Conservation (phyloP, 2,329 filamentous ascomycete species). For the Xylaria polymorpha region DNA sequence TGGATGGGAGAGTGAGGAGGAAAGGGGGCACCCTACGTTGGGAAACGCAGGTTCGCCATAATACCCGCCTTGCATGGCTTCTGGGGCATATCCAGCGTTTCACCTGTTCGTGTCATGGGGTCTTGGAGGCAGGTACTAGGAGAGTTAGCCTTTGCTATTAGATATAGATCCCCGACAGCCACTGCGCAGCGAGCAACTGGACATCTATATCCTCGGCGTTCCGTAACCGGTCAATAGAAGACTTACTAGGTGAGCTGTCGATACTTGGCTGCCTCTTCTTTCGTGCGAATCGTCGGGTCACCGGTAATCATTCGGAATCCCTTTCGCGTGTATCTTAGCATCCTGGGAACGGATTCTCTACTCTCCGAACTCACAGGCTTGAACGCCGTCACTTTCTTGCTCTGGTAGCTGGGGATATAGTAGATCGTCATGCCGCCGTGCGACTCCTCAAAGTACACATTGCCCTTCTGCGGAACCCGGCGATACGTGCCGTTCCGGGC, state of each 20-base stretch:
- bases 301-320: constrained; percentile 59
- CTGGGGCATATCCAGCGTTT: constrained; percentile 55
- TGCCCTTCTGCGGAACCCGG: constrained; percentile 43
- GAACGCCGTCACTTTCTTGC: constrained; percentile 56
- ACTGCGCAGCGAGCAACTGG: not conserved
- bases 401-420: constrained; percentile 52
- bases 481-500: constrained; percentile 53
- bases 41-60: constrained; percentile 59
- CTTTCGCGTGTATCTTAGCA: constrained; percentile 23
- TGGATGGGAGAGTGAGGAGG: not conserved
- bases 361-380: constrained; percentile 49
- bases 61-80: constrained; percentile 51
- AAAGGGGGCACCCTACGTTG: constrained; percentile 45
- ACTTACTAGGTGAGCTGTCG: constrained; percentile 50
- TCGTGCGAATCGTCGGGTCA: constrained; percentile 50
- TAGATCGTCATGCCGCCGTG: constrained; percentile 57
- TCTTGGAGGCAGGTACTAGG: constrained; percentile 55
- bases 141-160: not conserved
- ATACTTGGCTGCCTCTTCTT: constrained; percentile 51
- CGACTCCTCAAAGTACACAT: constrained; percentile 50
- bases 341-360: not conserved
- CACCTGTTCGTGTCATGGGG: constrained; percentile 52
- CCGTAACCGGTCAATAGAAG: too few species aligned
- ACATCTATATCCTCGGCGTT: not conserved
- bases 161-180: too few species aligned